These are phyloP conservation scores for Phycomyces blakesleeanus DNA, from an alignment of 192 early-diverging fungal genomes.

Conservation along the genomic window DNA sequence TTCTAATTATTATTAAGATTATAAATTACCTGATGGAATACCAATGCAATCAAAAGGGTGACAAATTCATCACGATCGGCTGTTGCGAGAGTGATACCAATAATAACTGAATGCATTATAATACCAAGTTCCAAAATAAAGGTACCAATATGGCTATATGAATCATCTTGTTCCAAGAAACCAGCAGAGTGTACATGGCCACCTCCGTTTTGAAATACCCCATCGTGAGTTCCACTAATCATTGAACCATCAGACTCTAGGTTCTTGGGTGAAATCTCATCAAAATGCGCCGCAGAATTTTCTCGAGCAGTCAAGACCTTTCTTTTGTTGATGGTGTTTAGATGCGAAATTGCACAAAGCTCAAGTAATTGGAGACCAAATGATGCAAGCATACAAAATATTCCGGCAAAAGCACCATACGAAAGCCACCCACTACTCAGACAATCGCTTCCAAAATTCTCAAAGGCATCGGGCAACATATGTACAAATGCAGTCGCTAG, in stretches of 20 bases:
- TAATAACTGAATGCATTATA: slow-evolving; percentile 70
- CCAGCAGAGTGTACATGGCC: slow-evolving; percentile 23
- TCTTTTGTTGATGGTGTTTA: neutral
- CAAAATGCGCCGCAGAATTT: neutral
- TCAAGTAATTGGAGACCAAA: slow-evolving; percentile 28
- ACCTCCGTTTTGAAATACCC: neutral
- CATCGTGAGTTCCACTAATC: neutral
- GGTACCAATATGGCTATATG: slow-evolving; percentile 45
- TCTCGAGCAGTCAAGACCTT: neutral
- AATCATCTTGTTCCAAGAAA: slow-evolving; percentile 33
- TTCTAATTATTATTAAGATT: neutral
- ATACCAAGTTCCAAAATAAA: slow-evolving; percentile 79
- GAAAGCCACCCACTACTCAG: slow-evolving; percentile 24
- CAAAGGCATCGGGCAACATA: slow-evolving; percentile 57
- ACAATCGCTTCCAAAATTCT: slow-evolving; percentile 32
- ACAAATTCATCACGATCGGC: slow-evolving; percentile 52
- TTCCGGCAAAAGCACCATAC: slow-evolving; percentile 35
- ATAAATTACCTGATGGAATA: slow-evolving; percentile 76
- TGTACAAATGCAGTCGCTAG: slow-evolving; percentile 70
- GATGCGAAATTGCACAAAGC: slow-evolving; percentile 11
- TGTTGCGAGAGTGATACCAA: slow-evolving; percentile 66
- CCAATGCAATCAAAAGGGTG: slow-evolving; percentile 60
- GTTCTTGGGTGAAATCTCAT: neutral
- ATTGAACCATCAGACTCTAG: neutral
- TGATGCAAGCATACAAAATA: slow-evolving; percentile 35